phyloP scores from a whole-genome alignment of 1,139 yeast species.

The Yamadazyma spencermartinsiae region DNA sequence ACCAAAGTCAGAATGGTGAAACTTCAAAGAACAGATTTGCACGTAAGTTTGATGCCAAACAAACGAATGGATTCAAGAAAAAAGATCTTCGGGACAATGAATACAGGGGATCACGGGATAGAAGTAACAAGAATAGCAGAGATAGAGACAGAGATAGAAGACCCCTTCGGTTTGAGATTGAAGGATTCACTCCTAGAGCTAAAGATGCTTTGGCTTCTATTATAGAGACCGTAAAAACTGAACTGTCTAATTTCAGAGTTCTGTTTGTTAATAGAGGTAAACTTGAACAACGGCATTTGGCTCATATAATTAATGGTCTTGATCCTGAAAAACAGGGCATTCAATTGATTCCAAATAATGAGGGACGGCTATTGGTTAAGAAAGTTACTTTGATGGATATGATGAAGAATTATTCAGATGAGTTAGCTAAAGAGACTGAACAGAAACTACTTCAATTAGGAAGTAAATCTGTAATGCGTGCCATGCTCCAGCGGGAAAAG shows the following conservation, averaged over 20 bases:
- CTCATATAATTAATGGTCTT: slow-evolving; percentile 29
- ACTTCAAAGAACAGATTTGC: slow-evolving; percentile 10
- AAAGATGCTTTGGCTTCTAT: slow-evolving; percentile 32
- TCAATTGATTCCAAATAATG: slow-evolving; percentile 22
- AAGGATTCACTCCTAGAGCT: slow-evolving; percentile 23
- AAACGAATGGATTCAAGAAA: too few relatives aligned
- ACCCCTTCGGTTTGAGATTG: slow-evolving; percentile 17
- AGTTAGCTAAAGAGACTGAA: slow-evolving; percentile 34
- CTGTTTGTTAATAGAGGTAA: slow-evolving; percentile 28
- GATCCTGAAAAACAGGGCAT: slow-evolving; percentile 35
- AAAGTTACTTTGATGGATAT: slow-evolving; percentile 29
- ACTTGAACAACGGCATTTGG: slow-evolving; percentile 25
- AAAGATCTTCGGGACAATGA: too few relatives aligned
- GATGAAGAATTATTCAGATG: slow-evolving; percentile 33
- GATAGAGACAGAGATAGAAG: not conserved
- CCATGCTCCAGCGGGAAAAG: slow-evolving; percentile 28
- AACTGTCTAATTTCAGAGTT: slow-evolving; percentile 26
- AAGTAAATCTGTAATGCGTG: slow-evolving; percentile 32
- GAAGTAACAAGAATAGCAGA: too few relatives aligned
- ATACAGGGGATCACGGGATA: too few relatives aligned
- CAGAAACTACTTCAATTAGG: slow-evolving; percentile 36
- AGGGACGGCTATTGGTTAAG: slow-evolving; percentile 30
- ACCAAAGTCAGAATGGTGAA: too few relatives aligned
- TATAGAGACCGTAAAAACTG: slow-evolving; percentile 27
- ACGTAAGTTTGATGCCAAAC: slow-evolving; percentile 6